phyloP scores from a whole-genome alignment of 2,329 filamentous ascomycete species.

The Fusarium circinatum region DNA sequence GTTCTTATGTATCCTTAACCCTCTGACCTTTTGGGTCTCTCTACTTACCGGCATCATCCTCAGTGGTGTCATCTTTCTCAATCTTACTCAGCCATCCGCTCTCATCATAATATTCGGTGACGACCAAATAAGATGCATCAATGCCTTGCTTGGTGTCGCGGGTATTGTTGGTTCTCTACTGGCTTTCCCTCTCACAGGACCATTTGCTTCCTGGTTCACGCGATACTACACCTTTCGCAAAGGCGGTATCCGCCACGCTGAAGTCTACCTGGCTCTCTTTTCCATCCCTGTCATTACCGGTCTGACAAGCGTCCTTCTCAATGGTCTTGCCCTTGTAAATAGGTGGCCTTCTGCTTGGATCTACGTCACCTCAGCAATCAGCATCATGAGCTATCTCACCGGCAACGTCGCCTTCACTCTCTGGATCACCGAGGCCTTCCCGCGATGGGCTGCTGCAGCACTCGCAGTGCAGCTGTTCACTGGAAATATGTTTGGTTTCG shows the following conservation, averaged over 20 bases:
- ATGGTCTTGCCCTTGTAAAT: constrained; percentile 8
- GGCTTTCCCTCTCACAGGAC: constrained; percentile 12
- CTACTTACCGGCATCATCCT: constrained; percentile 25
- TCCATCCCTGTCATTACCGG: constrained; percentile 11
- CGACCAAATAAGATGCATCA: not conserved
- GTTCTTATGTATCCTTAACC: constrained; percentile 32
- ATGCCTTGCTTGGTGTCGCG: not conserved
- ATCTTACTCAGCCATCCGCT: constrained; percentile 6
- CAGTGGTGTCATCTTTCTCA: constrained; percentile 21
- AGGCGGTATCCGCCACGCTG: constrained; percentile 29
- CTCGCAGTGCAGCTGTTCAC: constrained; percentile 22
- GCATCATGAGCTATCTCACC: constrained; percentile 26
- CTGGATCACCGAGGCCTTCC: constrained; percentile 36
- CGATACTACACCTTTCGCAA: constrained; percentile 4
- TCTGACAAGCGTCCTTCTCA: not conserved
- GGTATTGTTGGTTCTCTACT: constrained; percentile 14
- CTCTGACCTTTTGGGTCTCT: constrained; percentile 35
- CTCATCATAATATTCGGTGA: not conserved
- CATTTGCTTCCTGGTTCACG: constrained; percentile 25
- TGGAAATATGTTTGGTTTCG: constrained; percentile 23
- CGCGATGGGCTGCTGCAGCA: constrained; percentile 23
- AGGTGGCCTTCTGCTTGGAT: constrained; percentile 6
- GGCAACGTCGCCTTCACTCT: constrained; percentile 31
- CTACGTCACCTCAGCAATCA: constrained; percentile 15
- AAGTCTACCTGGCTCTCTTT: constrained; percentile 19